Evolutionary conservation across 768 basidiomycete genomes (phyloP), one percentile per base, ranked within the genome.

Genomic region (Porpolomopsis calyptriformis): DNA sequence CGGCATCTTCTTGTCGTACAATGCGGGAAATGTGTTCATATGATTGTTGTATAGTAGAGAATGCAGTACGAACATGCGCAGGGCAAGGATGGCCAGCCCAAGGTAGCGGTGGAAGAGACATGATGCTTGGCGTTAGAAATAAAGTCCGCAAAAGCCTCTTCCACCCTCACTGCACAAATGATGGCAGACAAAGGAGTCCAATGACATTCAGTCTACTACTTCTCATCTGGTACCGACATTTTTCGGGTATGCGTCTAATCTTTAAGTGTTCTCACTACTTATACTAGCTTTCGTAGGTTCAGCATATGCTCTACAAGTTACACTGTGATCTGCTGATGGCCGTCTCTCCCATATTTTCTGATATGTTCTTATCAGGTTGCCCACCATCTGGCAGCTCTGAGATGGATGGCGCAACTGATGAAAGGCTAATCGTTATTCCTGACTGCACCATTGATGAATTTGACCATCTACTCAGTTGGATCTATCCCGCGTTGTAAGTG

Each of bases 1-100:
- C 48, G 20, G 25, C n/a, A 27, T 43, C 43, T 16, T 49, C 43
- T 18, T 35, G 43, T 10, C 18, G 29, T 14, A 45, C 8, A 16
- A 38, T 18, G 6, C 20, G 8, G 16, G 36, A 12, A 6, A 38
- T 38, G 16, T 18, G 36, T 8, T 38, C 14, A 19, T 7, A 38
- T 38, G 36, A 38, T 8, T 33, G 8, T n/a, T 33, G 31, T 8
- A 33, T 8, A n/a, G n/a, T 8, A n/a, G 31, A 33, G 31, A 33
- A 33, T n/a, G n/a, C 31, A 33, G n/a, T n/a, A 8, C 31, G 9
- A 33, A n/a, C n/a, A n/a, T n/a, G n/a, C n/a, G n/a, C n/a, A n/a
- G n/a, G n/a, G n/a, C n/a, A n/a, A n/a, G n/a, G n/a, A n/a, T n/a
- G n/a, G n/a, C n/a, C n/a, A n/a, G n/a, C n/a, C n/a, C n/a, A n/a